These are phyloP conservation scores for Ophiocordyceps camponoti-rufipedis DNA, from an alignment of 2,329 filamentous ascomycete genomes.

Conservation along the genomic window DNA sequence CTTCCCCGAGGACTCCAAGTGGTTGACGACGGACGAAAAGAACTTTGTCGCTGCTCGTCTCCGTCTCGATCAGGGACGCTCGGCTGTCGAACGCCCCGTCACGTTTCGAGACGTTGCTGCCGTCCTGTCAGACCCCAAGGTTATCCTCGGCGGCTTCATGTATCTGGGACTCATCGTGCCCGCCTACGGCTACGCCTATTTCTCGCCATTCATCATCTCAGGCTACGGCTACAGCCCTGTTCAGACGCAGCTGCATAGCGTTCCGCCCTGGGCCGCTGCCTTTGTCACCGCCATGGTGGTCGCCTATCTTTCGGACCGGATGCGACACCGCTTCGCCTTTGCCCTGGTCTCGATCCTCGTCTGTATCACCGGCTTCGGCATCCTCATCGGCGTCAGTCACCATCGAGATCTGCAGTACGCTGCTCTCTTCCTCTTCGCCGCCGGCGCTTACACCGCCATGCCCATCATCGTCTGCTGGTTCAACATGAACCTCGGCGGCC, in stretches of 20 bases:
- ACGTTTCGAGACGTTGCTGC: conserved; percentile 37
- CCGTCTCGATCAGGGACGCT: conserved; percentile 48
- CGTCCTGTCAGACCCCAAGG: conserved; percentile 57
- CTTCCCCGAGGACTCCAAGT: conserved; percentile 58
- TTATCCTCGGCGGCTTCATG: conserved; percentile 61
- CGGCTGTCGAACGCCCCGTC: conserved; percentile 43
- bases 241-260: conserved; percentile 37
- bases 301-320: conserved; percentile 52
- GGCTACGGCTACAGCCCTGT: conserved; percentile 44
- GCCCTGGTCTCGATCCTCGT: conserved; percentile 49
- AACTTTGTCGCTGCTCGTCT: conserved; percentile 48
- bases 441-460: conserved; percentile 74
- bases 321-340: conserved; percentile 59
- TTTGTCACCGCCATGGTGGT: conserved; percentile 65
- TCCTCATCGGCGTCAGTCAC: conserved; percentile 54
- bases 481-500: conserved; percentile 61
- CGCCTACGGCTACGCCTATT: conserved; percentile 63
- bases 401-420: conserved; percentile 53
- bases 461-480: conserved; percentile 75
- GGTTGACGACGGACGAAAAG: conserved; percentile 54
- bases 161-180: conserved; percentile 67
- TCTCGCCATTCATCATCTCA: conserved; percentile 52
- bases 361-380: conserved; percentile 55
- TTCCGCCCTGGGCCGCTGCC: conserved; percentile 45
- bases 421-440: conserved; percentile 65